Evolutionary conservation across 495 filamentous ascomycete species (phyloP), one percentile per base, ranked within the genome.

Genomic region (Talaromyces adpressus): DNA sequence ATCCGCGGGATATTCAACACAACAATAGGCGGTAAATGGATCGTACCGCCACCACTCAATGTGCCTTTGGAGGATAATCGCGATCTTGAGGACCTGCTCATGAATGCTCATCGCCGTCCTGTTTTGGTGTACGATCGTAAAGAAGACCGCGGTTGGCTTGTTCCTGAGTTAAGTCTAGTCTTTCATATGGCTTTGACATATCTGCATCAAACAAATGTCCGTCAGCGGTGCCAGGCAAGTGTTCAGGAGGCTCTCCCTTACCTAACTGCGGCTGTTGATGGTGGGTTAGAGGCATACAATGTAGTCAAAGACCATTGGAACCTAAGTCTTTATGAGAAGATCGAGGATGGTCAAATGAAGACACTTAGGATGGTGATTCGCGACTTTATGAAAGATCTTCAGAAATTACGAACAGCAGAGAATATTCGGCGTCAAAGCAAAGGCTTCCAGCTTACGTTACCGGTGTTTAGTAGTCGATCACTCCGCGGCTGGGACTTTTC

Each of bases 1-100:
- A 57, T 34, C 30, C 54, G 54, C 25, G 54, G 54, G 14, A 34
- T 57, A 6, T 30, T 34, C 12, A 57, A 30, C 27, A 16, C 54
- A 34, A 36, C 54, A n/a, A 25, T 57, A 34, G 27, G 54, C 54
- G 54, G 54, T 34, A 57, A 57, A 57, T 57, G 54, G 54, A 18
- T 16, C 16, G n/a, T 57, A 12, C 54, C 29, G 14, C 4, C 25
- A 16, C 1, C 27, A 14, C 6, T 57, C 11, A 18, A 57, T 30
- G 54, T 57, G 14, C 27, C 54, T 30, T 27, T 57, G 54, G 54
- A 34, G 30, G 54, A 57, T 8, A 16, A 30, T 29, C 54, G 54
- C 3, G 54, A 57, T 34, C 16, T 57, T 57, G 54, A 57, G 7
- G 54, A 57, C 16, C 27, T 22, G 4, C 27, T 57, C 30, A 29